phyloP scores from a whole-genome alignment of 2,329 filamentous ascomycete genomes.

The Claviceps citrina region DNA sequence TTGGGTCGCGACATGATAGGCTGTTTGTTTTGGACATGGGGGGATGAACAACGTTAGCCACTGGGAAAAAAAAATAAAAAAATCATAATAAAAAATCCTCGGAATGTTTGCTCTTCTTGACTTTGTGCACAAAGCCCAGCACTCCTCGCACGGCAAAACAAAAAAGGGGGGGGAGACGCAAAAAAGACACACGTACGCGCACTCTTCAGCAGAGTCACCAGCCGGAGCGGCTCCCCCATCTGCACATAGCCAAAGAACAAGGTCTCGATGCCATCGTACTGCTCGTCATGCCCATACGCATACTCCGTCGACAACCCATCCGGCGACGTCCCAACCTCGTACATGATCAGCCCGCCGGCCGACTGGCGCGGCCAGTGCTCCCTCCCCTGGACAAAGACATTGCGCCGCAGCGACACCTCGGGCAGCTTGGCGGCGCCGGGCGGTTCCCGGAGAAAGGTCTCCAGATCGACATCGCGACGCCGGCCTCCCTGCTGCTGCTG shows the following conservation, averaged over 20 bases:
- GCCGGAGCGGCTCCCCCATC: conserved; percentile 65
- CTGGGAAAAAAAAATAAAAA: neutral
- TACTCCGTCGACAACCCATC: conserved; percentile 52
- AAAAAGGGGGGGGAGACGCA: neutral
- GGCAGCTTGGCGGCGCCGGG: conserved; percentile 46
- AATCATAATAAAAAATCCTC: too few relatives aligned
- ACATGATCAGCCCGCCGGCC: conserved; percentile 74
- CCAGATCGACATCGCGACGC: conserved; percentile 39
- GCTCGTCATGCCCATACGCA: conserved; percentile 56
- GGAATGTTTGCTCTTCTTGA: too few relatives aligned
- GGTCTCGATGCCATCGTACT: conserved; percentile 60
- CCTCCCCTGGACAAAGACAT: conserved; percentile 73
- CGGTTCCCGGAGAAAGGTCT: conserved; percentile 38
- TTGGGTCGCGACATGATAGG: conserved; percentile 88
- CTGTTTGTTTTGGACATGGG: too few relatives aligned
- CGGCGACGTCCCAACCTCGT: conserved; percentile 28
- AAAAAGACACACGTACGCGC: conserved; percentile 20
- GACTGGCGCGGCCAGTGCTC: conserved; percentile 73
- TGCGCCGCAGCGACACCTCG: conserved; percentile 57
- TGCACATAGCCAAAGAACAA: conserved; percentile 70
- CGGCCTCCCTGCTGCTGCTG: conserved; percentile 20
- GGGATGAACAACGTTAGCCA: too few relatives aligned
- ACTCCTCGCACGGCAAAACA: too few relatives aligned
- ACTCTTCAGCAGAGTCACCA: conserved; percentile 53
- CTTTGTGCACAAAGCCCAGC: too few relatives aligned